A percentile compares a stretch with the other conserved stretches of the same genome.
phyloP scores from a whole-genome alignment of 2,329 filamentous ascomycete species.

The Pestalotiopsis fici region DNA sequence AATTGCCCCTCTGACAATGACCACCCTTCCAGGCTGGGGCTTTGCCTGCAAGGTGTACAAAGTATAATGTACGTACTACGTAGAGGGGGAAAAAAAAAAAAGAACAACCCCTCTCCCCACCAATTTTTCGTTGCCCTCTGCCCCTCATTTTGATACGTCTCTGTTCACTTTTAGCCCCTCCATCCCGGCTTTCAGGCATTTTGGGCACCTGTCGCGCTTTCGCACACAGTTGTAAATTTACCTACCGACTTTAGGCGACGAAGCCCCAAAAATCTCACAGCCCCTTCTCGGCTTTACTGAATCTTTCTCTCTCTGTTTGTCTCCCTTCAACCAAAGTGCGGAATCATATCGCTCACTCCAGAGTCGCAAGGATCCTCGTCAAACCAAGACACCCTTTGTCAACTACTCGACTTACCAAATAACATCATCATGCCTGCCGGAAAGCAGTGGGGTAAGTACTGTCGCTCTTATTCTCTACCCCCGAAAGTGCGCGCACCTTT shows the following conservation, averaged over 20 bases:
- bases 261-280: conserved; percentile 1
- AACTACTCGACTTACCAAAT: neutral
- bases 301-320: neutral
- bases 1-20: too few relatives aligned
- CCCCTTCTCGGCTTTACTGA: neutral
- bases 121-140: neutral
- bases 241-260: neutral
- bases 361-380: neutral
- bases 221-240: conserved; percentile 7
- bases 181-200: neutral
- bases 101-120: neutral
- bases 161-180: conserved; percentile 2
- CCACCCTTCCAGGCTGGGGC: too few relatives aligned
- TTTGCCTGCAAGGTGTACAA: too few relatives aligned
- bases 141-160: conserved; percentile 1
- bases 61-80: too few relatives aligned
- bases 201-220: conserved; percentile 5
- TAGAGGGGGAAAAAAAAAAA: neutral
- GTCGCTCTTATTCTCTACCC: neutral
- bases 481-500: neutral
- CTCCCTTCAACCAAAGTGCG: neutral
- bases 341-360: neutral
- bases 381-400: neutral
- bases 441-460: conserved; percentile 16
- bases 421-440: conserved; percentile 12